Percentiles rank a stretch among this genome's conserved stretches.
Conservation (phyloP, 805 yeast species). For the Isabelozyma rhagii region DNA sequence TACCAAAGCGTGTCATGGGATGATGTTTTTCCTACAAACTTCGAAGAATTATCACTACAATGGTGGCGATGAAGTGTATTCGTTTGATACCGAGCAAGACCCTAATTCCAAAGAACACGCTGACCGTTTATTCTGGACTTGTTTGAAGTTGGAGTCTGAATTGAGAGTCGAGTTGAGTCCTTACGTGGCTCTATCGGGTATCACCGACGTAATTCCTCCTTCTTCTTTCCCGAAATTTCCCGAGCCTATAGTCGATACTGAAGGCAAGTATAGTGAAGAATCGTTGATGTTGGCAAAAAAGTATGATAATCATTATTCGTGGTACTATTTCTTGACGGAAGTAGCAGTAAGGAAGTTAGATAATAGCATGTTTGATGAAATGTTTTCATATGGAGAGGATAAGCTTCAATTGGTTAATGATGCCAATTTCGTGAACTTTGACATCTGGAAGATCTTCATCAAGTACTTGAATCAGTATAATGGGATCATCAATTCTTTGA, state of each 20-base stretch:
- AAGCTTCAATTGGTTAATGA: constrained; percentile 19
- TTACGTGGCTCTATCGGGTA: constrained; percentile 27
- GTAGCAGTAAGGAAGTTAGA: constrained; percentile 39
- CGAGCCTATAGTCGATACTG: constrained; percentile 13
- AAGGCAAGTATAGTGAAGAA: constrained; percentile 16
- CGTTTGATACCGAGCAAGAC: not conserved
- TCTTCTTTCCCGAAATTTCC: constrained; percentile 30
- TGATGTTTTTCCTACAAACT: constrained; percentile 27
- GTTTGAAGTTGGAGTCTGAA: constrained; percentile 36
- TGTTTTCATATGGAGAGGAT: constrained; percentile 15
- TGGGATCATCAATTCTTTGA: constrained; percentile 33
- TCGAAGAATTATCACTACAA: constrained; percentile 7
- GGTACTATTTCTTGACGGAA: constrained; percentile 40
- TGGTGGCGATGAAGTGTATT: constrained; percentile 1
- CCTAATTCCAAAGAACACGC: constrained; percentile 12
- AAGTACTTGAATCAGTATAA: constrained; percentile 35
- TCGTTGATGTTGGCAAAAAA: constrained; percentile 20
- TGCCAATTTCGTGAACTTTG: constrained; percentile 14
- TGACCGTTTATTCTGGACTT: constrained; percentile 34
- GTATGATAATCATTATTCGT: constrained; percentile 25
- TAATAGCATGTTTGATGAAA: constrained; percentile 32
- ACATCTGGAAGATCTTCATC: constrained; percentile 24
- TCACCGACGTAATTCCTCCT: constrained; percentile 28
- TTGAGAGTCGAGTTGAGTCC: constrained; percentile 33
- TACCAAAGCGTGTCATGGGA: constrained; percentile 21